These are phyloP conservation scores for Simplicillium sp. DNA, from an alignment of 2,329 filamentous ascomycete genomes.

Conservation along the genomic window DNA sequence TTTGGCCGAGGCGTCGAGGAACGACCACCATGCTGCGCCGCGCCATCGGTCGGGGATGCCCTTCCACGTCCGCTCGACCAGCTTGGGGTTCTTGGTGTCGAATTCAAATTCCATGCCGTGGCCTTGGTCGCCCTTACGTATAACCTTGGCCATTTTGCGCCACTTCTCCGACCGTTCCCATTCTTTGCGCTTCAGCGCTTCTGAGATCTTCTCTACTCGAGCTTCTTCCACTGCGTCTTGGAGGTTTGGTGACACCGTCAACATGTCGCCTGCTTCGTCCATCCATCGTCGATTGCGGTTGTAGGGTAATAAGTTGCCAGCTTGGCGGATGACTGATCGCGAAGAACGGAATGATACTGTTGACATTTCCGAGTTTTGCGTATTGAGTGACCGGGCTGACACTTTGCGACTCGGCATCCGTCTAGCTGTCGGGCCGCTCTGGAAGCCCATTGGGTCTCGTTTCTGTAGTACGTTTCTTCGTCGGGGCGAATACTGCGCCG, in stretches of 20 bases:
- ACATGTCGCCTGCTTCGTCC: conserved; percentile 59
- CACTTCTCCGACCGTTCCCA: conserved; percentile 55
- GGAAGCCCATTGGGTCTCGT: conserved; percentile 23
- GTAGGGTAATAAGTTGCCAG: conserved; percentile 49
- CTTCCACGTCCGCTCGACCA: conserved; percentile 92
- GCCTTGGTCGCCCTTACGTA: conserved; percentile 38
- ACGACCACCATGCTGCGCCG: conserved; percentile 87
- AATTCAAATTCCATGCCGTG: conserved; percentile 65
- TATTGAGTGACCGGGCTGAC: conserved; percentile 49
- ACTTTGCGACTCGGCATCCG: conserved; percentile 43
- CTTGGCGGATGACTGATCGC: conserved; percentile 45
- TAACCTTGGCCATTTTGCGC: conserved; percentile 54
- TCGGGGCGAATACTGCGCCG: conserved; percentile 33
- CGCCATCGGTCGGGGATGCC: conserved; percentile 96
- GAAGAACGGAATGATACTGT: conserved; percentile 41
- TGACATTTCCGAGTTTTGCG: conserved; percentile 44
- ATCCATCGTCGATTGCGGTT: conserved; percentile 52
- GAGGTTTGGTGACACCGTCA: conserved; percentile 48
- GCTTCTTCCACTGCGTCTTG: conserved; percentile 47
- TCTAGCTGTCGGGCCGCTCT: conserved; percentile 27
- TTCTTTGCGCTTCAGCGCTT: conserved; percentile 53
- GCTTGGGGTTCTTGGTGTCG: conserved; percentile 70
- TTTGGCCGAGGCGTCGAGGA: conserved; percentile 69
- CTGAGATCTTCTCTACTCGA: conserved; percentile 39
- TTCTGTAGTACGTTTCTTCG: conserved; percentile 35